A percentile compares a stretch with the other conserved stretches of the same genome.
Conservation (phyloP, 1,139 yeast species). For the Torulaspora pretoriensis region DNA sequence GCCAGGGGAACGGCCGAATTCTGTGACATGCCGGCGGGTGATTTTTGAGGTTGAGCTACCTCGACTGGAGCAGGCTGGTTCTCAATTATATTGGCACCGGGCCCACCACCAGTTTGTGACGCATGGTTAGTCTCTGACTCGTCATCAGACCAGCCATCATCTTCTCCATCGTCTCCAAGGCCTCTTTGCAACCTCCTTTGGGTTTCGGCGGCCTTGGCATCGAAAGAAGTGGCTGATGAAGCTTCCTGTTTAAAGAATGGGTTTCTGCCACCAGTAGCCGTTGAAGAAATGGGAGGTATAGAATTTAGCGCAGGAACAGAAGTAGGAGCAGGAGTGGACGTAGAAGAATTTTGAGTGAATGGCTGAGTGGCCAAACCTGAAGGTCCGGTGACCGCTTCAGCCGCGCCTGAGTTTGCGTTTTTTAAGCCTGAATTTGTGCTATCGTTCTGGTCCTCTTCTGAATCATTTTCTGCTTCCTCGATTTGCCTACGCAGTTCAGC, state of each 20-base stretch:
- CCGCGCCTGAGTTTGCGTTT: not conserved
- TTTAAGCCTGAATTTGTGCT: not conserved
- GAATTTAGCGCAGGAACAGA: not conserved
- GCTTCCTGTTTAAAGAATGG: constrained; percentile 49
- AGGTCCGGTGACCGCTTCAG: not conserved
- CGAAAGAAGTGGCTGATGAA: constrained; percentile 38
- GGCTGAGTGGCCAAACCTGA: not conserved
- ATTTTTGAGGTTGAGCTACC: not conserved
- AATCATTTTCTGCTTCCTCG: constrained; percentile 40
- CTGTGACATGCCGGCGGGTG: constrained; percentile 35
- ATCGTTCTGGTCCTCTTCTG: constrained; percentile 12
- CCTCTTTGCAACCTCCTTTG: constrained; percentile 68
- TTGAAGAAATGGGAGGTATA: constrained; percentile 7
- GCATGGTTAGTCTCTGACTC: constrained; percentile 28
- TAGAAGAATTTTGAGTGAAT: not conserved
- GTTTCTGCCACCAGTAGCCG: constrained; percentile 17
- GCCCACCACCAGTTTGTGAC: not conserved
- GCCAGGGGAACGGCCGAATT: constrained; percentile 27
- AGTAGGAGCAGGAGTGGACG: not conserved
- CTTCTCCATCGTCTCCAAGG: constrained; percentile 41
- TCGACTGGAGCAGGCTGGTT: not conserved
- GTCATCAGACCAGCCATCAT: constrained; percentile 57
- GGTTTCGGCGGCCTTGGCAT: constrained; percentile 54
- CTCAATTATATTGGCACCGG: not conserved
- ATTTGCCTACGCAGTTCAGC: constrained; percentile 37